phyloP scores from a whole-genome alignment of 495 filamentous ascomycete species.

The Venustampulla echinocandica region DNA sequence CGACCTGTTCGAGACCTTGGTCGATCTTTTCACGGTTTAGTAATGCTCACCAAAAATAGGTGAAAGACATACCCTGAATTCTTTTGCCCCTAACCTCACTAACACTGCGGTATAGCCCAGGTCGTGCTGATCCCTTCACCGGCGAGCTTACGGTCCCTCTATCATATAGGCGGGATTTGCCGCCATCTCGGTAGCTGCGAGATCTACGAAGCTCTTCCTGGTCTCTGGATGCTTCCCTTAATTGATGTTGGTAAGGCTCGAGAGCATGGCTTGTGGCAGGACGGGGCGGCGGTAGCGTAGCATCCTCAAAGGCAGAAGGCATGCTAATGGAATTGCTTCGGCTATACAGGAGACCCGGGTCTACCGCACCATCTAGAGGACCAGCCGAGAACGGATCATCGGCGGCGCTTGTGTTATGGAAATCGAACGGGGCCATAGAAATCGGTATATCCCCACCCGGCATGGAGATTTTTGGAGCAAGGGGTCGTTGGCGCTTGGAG shows the following conservation, averaged over 20 bases:
- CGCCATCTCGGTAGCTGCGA: constrained; percentile 25
- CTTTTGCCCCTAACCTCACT: constrained; percentile 33
- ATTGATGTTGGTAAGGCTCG: constrained; percentile 52
- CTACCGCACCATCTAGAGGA: constrained; percentile 20
- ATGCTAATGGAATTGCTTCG: constrained; percentile 26
- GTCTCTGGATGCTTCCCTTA: constrained; percentile 47
- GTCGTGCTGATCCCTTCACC: constrained; percentile 31
- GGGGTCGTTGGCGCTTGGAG: constrained; percentile 19
- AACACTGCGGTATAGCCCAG: constrained; percentile 51
- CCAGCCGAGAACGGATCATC: constrained; percentile 18
- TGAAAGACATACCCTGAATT: constrained; percentile 12
- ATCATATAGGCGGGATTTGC: constrained; percentile 23
- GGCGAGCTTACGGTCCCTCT: constrained; percentile 45
- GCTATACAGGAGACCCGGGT: constrained; percentile 51
- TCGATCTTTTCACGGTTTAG: constrained; percentile 11
- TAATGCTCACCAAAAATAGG: no score
- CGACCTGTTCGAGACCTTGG: constrained; percentile 31
- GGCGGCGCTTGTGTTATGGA: constrained; percentile 3
- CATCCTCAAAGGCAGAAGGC: constrained; percentile 36
- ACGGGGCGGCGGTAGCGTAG: constrained; percentile 31
- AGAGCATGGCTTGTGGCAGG: constrained; percentile 28
- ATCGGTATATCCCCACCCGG: constrained; percentile 3
- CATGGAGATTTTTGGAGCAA: constrained; percentile 19
- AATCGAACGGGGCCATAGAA: constrained; percentile 13
- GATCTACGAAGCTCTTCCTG: constrained; percentile 35